A percentile compares a stretch with the other conserved stretches of the same genome.
These are phyloP conservation scores for Diversispora eburnea DNA, from an alignment of 192 early-diverging fungal genomes.

Conservation along the genomic window DNA sequence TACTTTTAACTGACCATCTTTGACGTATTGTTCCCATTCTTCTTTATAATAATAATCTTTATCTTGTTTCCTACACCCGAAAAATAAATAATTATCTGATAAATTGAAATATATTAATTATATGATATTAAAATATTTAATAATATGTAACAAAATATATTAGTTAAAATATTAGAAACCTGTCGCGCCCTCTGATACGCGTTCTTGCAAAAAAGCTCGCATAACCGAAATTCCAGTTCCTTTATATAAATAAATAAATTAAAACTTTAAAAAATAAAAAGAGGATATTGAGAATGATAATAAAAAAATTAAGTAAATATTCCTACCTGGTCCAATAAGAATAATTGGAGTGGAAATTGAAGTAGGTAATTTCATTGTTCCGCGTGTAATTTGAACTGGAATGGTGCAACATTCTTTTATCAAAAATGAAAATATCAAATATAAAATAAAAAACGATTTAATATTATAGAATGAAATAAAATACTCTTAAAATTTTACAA, in stretches of 20 bases:
- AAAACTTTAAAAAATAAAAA: not conserved
- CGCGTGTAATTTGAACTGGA: constrained; percentile 52
- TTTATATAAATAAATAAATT: constrained; percentile 18
- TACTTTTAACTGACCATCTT: constrained; percentile 51
- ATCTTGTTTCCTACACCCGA: constrained; percentile 72
- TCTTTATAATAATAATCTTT: constrained; percentile 73
- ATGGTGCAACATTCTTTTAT: constrained; percentile 26
- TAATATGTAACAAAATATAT: not conserved
- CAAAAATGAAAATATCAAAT: not conserved
- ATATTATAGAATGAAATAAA: too few species aligned
- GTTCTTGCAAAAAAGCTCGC: constrained; percentile 67
- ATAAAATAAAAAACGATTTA: not conserved
- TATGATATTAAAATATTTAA: not conserved
- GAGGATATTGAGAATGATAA: not conserved
- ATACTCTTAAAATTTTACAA: not conserved
- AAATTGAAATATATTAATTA: not conserved
- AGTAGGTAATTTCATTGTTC: constrained; percentile 66
- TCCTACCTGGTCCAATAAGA: constrained; percentile 77
- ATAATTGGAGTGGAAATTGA: constrained; percentile 57
- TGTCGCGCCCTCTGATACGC: constrained; percentile 44
- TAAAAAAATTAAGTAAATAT: too few species aligned
- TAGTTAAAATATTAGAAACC: constrained; percentile 23
- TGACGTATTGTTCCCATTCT: constrained; percentile 58
- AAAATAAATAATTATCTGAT: constrained; percentile 71
- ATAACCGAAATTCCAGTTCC: constrained; percentile 94